Evolutionary conservation across 108 stramenopile species (phyloP), one percentile per base, ranked within the genome.

Genomic region (Cyclostephanos tholiformis): DNA sequence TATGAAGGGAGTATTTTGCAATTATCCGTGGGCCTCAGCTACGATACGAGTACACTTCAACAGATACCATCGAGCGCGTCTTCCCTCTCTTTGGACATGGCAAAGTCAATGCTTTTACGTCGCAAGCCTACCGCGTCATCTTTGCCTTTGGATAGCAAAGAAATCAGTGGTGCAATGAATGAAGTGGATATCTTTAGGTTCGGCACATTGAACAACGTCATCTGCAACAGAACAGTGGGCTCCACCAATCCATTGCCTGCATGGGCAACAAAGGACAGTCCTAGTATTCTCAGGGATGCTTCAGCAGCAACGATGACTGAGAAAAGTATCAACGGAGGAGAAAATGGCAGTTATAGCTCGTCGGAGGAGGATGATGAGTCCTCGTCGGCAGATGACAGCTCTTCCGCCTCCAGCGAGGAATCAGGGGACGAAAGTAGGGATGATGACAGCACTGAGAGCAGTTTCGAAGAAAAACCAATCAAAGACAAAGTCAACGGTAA

Each of bases 241-340:
- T 82, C 90, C 4, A 97, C 95, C 69, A 23, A 77, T 4, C 72
- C 93, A 26, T 76, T 99, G 30, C 95, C 95, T 19, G 80, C 81
- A 38, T 99, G 98, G 98, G 87, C 95, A 8, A 75, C 58, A 20
- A 84, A 81, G 16, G 82, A 96, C 53, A 95, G 95, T 67, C 86
- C 95, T 7, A 69, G 74, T 8, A 53, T 84, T 14, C 77, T 97
- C 11, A 91, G 97, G n/a, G 96, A 97, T 58, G 84, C 86, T 51
- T 69, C 65, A 30, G 71, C 61, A 32, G 61, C 71, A 35, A 69
- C 71, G 62, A 65, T 30, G 14, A 44, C 62, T 32, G 32, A 63
- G 39, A 10, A 46, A 65, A 20, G 22, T 36, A 46, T 52, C 41
- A 22, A 59, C n/a, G 60, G 68, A 48, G 20, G 59, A 69, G 38